phyloP scores from a whole-genome alignment of 2,329 filamentous ascomycete genomes.

The Curvularia spicifera region DNA sequence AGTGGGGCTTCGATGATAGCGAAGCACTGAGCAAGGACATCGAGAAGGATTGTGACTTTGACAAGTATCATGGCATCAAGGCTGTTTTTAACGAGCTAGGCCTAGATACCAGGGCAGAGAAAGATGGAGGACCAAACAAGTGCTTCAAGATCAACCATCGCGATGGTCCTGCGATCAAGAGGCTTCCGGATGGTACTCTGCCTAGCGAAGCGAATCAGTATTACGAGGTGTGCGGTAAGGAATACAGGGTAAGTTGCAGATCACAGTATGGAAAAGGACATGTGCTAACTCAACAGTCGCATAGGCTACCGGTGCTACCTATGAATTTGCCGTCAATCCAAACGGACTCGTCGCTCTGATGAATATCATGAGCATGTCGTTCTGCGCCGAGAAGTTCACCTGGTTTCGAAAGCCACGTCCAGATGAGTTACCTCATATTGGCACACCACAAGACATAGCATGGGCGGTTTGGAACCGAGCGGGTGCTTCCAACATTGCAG shows the following conservation, averaged over 20 bases:
- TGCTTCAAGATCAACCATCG: conserved; percentile 20
- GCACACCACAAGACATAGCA: conserved; percentile 14
- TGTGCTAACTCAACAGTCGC: not conserved
- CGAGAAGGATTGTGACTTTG: conserved; percentile 20
- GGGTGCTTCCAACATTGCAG: not conserved
- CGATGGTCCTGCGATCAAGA: conserved; percentile 15
- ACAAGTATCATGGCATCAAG: conserved; percentile 17
- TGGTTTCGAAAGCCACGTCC: conserved; percentile 13
- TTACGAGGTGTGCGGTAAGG: conserved; percentile 18
- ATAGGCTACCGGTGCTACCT: conserved; percentile 16
- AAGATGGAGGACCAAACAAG: conserved; percentile 18
- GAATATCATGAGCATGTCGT: conserved; percentile 16
- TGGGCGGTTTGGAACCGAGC: conserved; percentile 25
- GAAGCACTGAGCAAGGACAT: conserved; percentile 7
- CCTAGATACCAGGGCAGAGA: conserved; percentile 12
- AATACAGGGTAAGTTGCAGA: conserved; percentile 7
- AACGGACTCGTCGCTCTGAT: conserved; percentile 10
- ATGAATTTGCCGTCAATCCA: conserved; percentile 16
- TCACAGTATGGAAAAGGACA: not conserved
- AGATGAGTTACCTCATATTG: conserved; percentile 14
- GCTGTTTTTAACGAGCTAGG: conserved; percentile 16
- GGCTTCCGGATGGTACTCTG: conserved; percentile 13
- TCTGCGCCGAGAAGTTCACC: conserved; percentile 9
- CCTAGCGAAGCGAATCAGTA: conserved; percentile 13
- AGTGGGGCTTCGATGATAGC: conserved; percentile 22